Evolutionary conservation across 1,284 basidiomycete species (phyloP), one percentile per base, ranked within the genome.

Genomic region (Malassezia dermatis): DNA sequence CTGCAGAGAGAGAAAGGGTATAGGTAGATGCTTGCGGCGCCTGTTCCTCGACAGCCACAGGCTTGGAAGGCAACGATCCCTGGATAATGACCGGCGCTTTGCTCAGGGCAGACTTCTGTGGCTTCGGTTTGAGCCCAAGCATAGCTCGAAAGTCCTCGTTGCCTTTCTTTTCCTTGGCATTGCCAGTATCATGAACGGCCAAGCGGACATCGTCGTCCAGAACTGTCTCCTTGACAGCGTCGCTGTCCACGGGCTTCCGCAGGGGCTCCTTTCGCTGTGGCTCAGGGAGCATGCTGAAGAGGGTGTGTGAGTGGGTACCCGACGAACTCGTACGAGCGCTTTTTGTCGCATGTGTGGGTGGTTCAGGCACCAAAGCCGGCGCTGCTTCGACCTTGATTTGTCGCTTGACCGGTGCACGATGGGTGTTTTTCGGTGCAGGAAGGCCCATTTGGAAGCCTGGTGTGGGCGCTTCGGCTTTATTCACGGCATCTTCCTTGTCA

Each of bases 111-210:
- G 24, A 13, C 12, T 34, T 28, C 21, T 23, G 4, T 10, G 50
- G 5, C 27, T 42, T 43, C 8, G 66, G 63, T 32, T 66, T 62
- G 35, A 73, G 63, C 6, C 70, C 70, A 1, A 73, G 64, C 70
- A 73, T 73, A n/a, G 69, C 69, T 26, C 70, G 61, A 48, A 73
- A 73, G 21, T 65, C 70, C 24, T 66, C 64, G 34, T 73, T 73
- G 12, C 55, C 65, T 48, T 71, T 72, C 8, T 52, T 53, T 21
- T 65, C 60, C 3, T 53, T 57, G 11, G 48, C 23, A 0, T 8
- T 23, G 17, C 37, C 17, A 1, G 31, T 23, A 17, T 55, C 51
- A n/a, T 40, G 15, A 21, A 55, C 19, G 12, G 28, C 15, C 19
- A 47, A 26, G 4, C 39, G 48, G 12, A 44, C 34, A 21, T 51